Conservation (phyloP, 116 monocot genomes). For the Posidonia oceanica region DNA sequence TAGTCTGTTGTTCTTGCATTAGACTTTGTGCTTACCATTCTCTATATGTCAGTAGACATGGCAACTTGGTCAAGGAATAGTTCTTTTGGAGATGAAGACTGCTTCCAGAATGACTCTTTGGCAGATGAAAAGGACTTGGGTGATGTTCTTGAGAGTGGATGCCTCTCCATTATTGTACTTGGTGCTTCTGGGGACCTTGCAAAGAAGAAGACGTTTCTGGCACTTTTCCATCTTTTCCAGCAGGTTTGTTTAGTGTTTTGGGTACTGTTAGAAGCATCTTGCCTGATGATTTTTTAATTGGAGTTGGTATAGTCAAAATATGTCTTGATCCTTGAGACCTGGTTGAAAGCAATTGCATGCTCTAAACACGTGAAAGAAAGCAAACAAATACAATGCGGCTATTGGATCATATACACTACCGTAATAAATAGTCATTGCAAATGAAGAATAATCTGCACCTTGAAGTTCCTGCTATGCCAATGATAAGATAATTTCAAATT, state of each 20-base stretch:
- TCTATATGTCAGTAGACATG: constrained; percentile 1
- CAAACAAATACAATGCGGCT: too few relatives aligned
- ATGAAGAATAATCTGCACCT: too few relatives aligned
- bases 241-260: constrained; percentile 68
- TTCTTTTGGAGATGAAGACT: constrained; percentile 15
- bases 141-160: constrained; percentile 40
- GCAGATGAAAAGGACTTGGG: constrained; percentile 38
- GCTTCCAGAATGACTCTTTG: constrained; percentile 29
- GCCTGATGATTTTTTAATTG: neutral
- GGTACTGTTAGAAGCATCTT: too few relatives aligned
- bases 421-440: too few relatives aligned
- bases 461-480: too few relatives aligned
- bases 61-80: neutral
- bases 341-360: too few relatives aligned
- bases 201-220: constrained; percentile 97
- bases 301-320: neutral
- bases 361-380: too few relatives aligned
- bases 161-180: constrained; percentile 84
- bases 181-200: constrained; percentile 97
- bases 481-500: too few relatives aligned
- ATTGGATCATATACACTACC: too few relatives aligned
- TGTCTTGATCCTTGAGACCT: too few relatives aligned
- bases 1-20: neutral
- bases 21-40: neutral
- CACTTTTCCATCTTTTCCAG: constrained; percentile 76